A percentile compares a stretch with the other conserved stretches of the same genome.
Evolutionary conservation across 495 filamentous ascomycete species (phyloP).

Genomic region (Xylaria sp.): DNA sequence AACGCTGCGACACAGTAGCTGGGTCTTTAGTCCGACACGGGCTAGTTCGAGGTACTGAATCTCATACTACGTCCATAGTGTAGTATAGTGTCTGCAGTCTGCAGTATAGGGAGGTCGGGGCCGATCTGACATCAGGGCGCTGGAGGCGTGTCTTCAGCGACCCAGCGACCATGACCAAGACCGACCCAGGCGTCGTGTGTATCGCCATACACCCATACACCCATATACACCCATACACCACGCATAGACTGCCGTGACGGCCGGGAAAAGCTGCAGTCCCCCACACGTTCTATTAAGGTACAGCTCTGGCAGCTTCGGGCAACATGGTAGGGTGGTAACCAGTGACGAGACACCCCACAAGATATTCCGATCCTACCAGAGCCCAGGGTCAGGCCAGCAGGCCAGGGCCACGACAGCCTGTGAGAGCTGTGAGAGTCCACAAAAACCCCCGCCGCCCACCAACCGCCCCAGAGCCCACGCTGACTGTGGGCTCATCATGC

Average conservation of each 20-base stretch:
- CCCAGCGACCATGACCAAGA: not conserved
- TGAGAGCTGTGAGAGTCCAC: constrained; percentile 19
- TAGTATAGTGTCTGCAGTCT: too few relatives aligned
- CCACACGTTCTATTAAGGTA: constrained; percentile 6
- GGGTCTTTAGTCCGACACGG: constrained; percentile 4
- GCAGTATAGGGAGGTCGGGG: not conserved
- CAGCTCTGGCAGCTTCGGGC: constrained; percentile 4
- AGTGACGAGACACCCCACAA: constrained; percentile 19
- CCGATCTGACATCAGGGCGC: not conserved
- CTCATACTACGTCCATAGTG: too few relatives aligned
- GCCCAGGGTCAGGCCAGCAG: not conserved
- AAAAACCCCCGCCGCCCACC: constrained; percentile 28
- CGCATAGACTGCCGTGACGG: constrained; percentile 12
- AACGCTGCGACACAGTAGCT: not conserved
- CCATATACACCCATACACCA: too few relatives aligned
- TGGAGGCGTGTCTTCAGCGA: too few relatives aligned
- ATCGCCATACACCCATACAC: too few relatives aligned
- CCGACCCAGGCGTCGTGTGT: constrained; percentile 6
- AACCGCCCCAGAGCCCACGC: constrained; percentile 14
- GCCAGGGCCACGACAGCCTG: constrained; percentile 23
- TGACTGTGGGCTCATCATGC: constrained; percentile 16
- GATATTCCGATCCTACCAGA: constrained; percentile 15
- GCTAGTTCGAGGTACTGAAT: constrained; percentile 6
- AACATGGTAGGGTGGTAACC: constrained; percentile 1
- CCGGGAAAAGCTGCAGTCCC: constrained; percentile 23